Evolutionary conservation across 495 filamentous ascomycete species (phyloP), one percentile per base, ranked within the genome.

Genomic region (Penicillium chermesinum): DNA sequence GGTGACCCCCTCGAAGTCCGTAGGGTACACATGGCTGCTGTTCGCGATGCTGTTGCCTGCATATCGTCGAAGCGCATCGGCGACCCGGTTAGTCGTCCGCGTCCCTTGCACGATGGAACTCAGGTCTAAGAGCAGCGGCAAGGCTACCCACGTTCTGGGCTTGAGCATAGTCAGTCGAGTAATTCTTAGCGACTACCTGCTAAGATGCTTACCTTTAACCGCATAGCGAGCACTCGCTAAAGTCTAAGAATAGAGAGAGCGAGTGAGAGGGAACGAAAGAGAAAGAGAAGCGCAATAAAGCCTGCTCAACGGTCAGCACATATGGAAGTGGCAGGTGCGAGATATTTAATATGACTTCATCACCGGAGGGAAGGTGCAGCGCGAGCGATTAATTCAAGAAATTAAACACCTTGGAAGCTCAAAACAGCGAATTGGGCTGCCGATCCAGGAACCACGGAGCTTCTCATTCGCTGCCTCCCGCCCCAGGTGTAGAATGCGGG

Each of bases 1-100:
- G 5, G 70, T 78, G 13, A 79, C 74, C 2, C 71, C 71, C 7
- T 64, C 50, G 41, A 79, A 79, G 17, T 67, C 65, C 2, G 75
- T 78, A 35, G 67, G 41, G 46, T 79, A 78, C 15, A 68, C 55
- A 38, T 67, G 65, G 15, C 38, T 54, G 36, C 57, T 63, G n/a
- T 59, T 57, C 9, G 22, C 20, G 3, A 33, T 4, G 2, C 42
- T 39, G 18, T 50, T 7, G 7, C 53, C 59, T 7, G 46, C 36
- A 22, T 61, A 45, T 25, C 41, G 36, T 36, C 38, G 49, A 7
- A 63, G 13, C 15, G 40, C 45, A 39, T 53, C 46, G 2, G 36
- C 47, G 37, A 54, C 44, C 6, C 59, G 53, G 9, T 13, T 45
- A n/a, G 36, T 50, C 2, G 49, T 32, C 25, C 47, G 42, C 10